phyloP scores from a whole-genome alignment of 2,329 filamentous ascomycete genomes.

The Cladophialophora carrionii region DNA sequence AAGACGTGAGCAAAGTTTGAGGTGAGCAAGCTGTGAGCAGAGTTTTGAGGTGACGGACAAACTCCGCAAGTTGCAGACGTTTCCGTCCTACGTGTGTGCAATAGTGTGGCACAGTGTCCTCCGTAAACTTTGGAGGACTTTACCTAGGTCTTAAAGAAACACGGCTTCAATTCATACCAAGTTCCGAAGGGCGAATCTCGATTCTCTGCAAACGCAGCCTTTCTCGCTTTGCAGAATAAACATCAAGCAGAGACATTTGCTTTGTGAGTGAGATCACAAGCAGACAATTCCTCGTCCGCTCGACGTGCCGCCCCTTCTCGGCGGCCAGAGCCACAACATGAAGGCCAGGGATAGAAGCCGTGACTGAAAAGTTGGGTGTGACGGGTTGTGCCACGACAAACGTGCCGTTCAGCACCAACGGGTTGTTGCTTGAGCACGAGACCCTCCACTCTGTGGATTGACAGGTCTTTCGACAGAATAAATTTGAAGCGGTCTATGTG shows the following conservation, averaged over 20 bases:
- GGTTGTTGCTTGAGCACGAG: background rate
- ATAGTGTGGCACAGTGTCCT: background rate
- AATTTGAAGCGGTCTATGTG: background rate
- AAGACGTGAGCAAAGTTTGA: background rate
- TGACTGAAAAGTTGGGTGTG: background rate
- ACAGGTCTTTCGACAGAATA: background rate
- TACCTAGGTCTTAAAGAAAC: background rate
- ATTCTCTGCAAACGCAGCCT: background rate
- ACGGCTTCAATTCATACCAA: background rate
- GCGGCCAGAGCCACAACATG: background rate
- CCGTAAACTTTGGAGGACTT: background rate
- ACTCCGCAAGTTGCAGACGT: too few species aligned
- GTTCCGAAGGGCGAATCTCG: background rate
- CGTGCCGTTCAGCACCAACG: background rate
- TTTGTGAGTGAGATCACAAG: background rate
- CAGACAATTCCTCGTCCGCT: background rate
- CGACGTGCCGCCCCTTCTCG: background rate
- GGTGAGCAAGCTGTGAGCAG: too few species aligned
- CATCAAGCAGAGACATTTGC: too few species aligned
- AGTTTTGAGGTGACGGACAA: background rate
- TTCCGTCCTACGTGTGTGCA: too few species aligned
- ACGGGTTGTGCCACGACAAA: background rate
- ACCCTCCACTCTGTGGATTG: background rate
- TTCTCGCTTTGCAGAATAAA: too few species aligned
- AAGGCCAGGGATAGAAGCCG: too few species aligned